phyloP scores from a whole-genome alignment of 208 protist genomes.

The Trypanosoma boissoni region DNA sequence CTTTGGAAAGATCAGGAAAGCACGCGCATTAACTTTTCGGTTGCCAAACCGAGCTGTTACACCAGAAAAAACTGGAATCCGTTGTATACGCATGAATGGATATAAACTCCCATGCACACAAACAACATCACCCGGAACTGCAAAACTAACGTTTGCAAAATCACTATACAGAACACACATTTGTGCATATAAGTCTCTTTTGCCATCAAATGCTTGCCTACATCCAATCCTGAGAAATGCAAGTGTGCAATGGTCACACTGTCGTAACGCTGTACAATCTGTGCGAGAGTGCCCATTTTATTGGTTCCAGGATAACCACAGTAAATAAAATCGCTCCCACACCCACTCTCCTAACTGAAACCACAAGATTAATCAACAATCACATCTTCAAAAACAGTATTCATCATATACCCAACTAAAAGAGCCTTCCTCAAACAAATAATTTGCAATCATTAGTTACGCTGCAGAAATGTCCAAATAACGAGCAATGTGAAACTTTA shows the following conservation, averaged over 20 bases:
- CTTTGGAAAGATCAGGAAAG: slow-evolving; percentile 56
- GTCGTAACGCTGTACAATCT: slow-evolving; percentile 64
- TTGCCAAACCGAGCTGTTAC: slow-evolving; percentile 62
- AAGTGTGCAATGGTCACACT: slow-evolving; percentile 59
- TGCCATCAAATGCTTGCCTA: slow-evolving; percentile 53
- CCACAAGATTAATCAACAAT: slow-evolving; percentile 67
- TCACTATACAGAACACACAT: slow-evolving; percentile 74
- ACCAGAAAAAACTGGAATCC: slow-evolving; percentile 78
- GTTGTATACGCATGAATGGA: slow-evolving; percentile 55
- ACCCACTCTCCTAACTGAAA: slow-evolving; percentile 61
- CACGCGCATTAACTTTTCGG: slow-evolving; percentile 50
- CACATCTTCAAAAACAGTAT: slow-evolving; percentile 72
- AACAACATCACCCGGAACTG: slow-evolving; percentile 41
- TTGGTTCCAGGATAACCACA: slow-evolving; percentile 78
- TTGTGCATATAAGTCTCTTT: slow-evolving; percentile 54
- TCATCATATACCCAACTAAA: slow-evolving; percentile 62
- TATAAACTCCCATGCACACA: too few species aligned
- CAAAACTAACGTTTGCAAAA: slow-evolving; percentile 75
- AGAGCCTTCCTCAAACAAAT: slow-evolving; percentile 60
- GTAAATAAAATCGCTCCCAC: slow-evolving; percentile 81
- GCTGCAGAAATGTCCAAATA: slow-evolving; percentile 76
- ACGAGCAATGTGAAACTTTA: slow-evolving; percentile 85
- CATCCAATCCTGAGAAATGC: slow-evolving; percentile 66
- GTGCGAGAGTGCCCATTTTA: slow-evolving; percentile 47
- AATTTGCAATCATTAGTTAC: slow-evolving; percentile 69